Percentiles rank a stretch among this genome's conserved stretches.
These are phyloP conservation scores for Tetracladium marchalianum DNA, from an alignment of 495 filamentous ascomycete genomes.

Conservation along the genomic window DNA sequence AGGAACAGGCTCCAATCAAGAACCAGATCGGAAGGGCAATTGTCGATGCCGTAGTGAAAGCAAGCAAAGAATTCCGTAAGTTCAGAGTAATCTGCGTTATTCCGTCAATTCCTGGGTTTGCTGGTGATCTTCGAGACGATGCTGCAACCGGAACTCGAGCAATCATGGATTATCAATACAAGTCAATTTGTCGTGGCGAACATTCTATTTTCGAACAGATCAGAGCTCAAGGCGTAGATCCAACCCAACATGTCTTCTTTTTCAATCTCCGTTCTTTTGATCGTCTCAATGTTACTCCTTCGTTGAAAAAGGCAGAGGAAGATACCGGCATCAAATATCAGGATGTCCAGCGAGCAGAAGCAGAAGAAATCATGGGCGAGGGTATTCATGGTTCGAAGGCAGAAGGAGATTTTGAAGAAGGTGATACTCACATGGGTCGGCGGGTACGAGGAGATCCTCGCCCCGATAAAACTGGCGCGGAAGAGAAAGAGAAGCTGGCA, in stretches of 20 bases:
- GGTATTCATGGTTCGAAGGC: conserved; percentile 33
- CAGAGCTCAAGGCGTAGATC: conserved; percentile 66
- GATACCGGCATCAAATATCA: conserved; percentile 72
- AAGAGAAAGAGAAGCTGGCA: conserved; percentile 29
- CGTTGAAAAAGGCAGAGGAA: conserved; percentile 59
- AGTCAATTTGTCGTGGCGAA: conserved; percentile 83
- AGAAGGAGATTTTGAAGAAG: conserved; percentile 13
- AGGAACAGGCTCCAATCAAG: conserved; percentile 72
- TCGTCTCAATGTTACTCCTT: conserved; percentile 70
- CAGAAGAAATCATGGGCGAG: conserved; percentile 74
- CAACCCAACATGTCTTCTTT: conserved; percentile 71
- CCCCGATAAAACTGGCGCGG: conserved; percentile 35
- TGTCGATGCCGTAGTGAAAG: conserved; percentile 77
- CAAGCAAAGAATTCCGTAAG: conserved; percentile 75
- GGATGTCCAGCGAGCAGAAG: conserved; percentile 76
- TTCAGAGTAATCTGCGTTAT: conserved; percentile 88
- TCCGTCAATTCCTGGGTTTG: conserved; percentile 86
- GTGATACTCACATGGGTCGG: conserved; percentile 17
- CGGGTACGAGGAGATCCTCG: conserved; percentile 22
- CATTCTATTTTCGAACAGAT: conserved; percentile 82
- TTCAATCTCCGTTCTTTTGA: conserved; percentile 91
- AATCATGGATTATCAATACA: conserved; percentile 99
- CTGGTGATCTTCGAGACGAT: conserved; percentile 75
- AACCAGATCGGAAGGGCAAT: conserved; percentile 83
- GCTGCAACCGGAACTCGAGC: conserved; percentile 79